These are phyloP conservation scores for Flammula alnicola DNA, from an alignment of 1,284 basidiomycete species.

Conservation along the genomic window DNA sequence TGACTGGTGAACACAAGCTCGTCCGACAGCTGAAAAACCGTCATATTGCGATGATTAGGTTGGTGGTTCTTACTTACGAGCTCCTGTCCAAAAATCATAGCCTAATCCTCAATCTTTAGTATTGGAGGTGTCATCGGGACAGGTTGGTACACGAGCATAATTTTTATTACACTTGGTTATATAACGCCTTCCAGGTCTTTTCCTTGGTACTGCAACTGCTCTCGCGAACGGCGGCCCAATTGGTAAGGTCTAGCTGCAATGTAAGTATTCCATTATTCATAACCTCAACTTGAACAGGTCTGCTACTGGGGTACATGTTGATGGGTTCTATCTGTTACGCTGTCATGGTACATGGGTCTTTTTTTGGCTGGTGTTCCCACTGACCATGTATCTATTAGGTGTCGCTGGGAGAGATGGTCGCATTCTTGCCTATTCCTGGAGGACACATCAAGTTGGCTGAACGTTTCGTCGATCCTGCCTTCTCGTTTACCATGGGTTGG, in stretches of 20 bases:
- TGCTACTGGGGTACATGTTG: constrained; percentile 64
- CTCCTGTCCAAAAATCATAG: background rate
- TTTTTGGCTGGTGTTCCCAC: background rate
- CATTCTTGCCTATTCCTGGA: constrained; percentile 71
- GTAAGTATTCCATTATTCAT: background rate
- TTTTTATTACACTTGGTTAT: background rate
- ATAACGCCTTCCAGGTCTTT: constrained; percentile 57
- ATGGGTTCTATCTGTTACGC: constrained; percentile 70
- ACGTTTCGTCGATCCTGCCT: constrained; percentile 80
- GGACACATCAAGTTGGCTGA: constrained; percentile 83
- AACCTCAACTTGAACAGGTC: constrained; percentile 42
- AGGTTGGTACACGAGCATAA: constrained; percentile 31
- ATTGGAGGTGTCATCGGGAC: constrained; percentile 81
- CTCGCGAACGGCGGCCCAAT: constrained; percentile 63
- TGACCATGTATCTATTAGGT: constrained; percentile 25
- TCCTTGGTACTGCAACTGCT: constrained; percentile 66
- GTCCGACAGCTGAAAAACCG: constrained; percentile 67
- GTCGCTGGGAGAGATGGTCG: constrained; percentile 57
- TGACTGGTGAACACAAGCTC: constrained; percentile 37
- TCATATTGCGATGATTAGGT: constrained; percentile 77
- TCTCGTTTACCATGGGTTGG: constrained; percentile 86
- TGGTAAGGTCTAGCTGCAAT: constrained; percentile 30
- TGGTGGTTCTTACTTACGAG: constrained; percentile 8
- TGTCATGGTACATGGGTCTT: constrained; percentile 49
- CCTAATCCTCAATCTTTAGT: constrained; percentile 32